phyloP scores from a whole-genome alignment of 352 stramenopile species.

The Phytophthora melonis region DNA sequence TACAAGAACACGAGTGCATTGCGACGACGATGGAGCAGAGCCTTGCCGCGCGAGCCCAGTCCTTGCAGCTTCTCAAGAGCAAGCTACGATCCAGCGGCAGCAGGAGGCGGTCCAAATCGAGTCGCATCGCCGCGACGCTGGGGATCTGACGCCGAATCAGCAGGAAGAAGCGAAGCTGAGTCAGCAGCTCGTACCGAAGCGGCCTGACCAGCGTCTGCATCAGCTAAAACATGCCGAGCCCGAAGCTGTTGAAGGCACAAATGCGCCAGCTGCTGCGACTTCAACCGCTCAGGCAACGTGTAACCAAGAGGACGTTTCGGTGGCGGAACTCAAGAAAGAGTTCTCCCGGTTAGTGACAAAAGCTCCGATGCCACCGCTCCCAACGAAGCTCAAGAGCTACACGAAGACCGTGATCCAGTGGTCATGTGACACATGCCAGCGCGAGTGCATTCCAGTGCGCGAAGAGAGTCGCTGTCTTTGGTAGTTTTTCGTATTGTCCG shows the following conservation, averaged over 20 bases:
- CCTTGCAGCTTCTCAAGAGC: slow-evolving; percentile 41
- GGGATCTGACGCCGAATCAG: slow-evolving; percentile 22
- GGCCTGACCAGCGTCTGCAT: not conserved
- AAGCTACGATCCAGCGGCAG: slow-evolving; percentile 26
- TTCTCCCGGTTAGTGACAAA: slow-evolving; percentile 14
- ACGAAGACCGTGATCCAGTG: slow-evolving; percentile 70
- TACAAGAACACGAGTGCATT: not conserved
- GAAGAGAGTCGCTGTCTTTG: slow-evolving; percentile 84
- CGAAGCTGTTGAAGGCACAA: slow-evolving; percentile 12
- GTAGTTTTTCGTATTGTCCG: slow-evolving; percentile 30
- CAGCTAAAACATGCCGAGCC: not conserved
- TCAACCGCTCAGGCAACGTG: slow-evolving; percentile 5
- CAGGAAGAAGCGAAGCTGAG: slow-evolving; percentile 9
- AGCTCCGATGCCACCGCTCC: slow-evolving; percentile 3
- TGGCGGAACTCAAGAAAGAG: slow-evolving; percentile 15
- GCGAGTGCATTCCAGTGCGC: slow-evolving; percentile 80
- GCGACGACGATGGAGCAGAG: slow-evolving; percentile 10
- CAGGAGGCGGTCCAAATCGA: slow-evolving; percentile 19
- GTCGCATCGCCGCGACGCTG: not conserved
- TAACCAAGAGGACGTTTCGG: slow-evolving; percentile 19
- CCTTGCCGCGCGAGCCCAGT: slow-evolving; percentile 11
- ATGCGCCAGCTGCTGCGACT: slow-evolving; percentile 14
- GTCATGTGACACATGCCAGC: slow-evolving; percentile 65
- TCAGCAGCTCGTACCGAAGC: slow-evolving; percentile 2
- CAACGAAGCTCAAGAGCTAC: slow-evolving; percentile 32